Base-by-base conservation (phyloP, 2,329 filamentous ascomycete genomes). In the Cucurbitaria berberidis region DNA sequence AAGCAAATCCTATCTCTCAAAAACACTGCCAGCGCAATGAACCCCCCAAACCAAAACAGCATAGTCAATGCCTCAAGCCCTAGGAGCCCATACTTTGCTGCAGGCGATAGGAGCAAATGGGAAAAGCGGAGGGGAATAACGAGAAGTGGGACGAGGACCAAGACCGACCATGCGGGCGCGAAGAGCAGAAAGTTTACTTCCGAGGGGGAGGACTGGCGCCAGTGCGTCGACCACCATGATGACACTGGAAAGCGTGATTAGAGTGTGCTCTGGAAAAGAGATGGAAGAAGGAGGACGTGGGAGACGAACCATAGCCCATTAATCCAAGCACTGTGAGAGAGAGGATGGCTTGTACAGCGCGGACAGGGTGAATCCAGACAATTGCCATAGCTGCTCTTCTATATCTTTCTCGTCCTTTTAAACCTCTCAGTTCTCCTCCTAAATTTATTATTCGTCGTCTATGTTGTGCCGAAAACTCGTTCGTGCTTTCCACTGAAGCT, bases 11-110 rank as follows among this genome's bases (percentile, higher is more conserved):
- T 77, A 15, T 83, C 80, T 47, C 84, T 83, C 51, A 91, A 76
- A 49, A 81, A 80, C 18, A 86, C 87, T 0, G 89, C 91, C 10
- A 93, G 76, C 0, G 91, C 90, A 61, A 96, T 87, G 66, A 91
- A 89, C 6, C 91, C 91, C 0, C 89, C 87, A 69, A 97, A 95
- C 92, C 92, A 96, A 80, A 96, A 96, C 51, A 96, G 81, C 77
- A 89, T 87, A 9, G 90, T 95, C 21, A 95, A 62, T 41, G 79
- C 80, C 67, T 96, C 89, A 27, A 90, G 80, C 1, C 67, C 86
- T 16, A 93, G 78, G 15, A 91, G 84, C 0, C 57, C 67, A 41
- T 63, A 59, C 46, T 82, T 83, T 73, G 91, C 85, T 64, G 87
- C 86, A 10, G 86, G 65, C 21, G 78, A 78, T 3, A 62, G 47